phyloP scores from a whole-genome alignment of 1,284 basidiomycete species.

The Leccinum colubrinum region DNA sequence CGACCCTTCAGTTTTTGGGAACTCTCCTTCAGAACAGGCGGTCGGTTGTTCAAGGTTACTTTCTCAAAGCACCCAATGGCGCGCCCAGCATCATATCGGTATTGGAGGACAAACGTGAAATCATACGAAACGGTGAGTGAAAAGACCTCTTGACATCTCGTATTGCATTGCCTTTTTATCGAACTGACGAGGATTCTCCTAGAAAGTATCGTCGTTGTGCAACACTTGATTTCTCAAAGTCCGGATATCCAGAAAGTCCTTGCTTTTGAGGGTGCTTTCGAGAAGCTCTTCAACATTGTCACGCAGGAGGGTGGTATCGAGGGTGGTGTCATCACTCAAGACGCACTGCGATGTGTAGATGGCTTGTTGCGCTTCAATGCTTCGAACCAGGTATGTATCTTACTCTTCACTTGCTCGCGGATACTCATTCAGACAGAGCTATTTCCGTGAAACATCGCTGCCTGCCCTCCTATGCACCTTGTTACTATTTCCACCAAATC shows the following conservation, averaged over 20 bases:
- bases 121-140: constrained; percentile 75
- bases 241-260: constrained; percentile 96
- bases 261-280: constrained; percentile 96
- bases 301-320: constrained; percentile 89
- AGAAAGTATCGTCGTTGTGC: constrained; percentile 85
- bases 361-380: constrained; percentile 88
- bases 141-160: not conserved
- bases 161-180: not conserved
- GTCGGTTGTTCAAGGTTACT: constrained; percentile 82
- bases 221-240: constrained; percentile 81
- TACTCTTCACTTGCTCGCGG: not conserved
- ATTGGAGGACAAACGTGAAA: constrained; percentile 80
- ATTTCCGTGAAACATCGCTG: constrained; percentile 91
- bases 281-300: constrained; percentile 91
- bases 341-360: constrained; percentile 85
- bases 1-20: constrained; percentile 82
- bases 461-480: constrained; percentile 81
- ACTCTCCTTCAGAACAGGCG: constrained; percentile 80
- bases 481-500: constrained; percentile 80
- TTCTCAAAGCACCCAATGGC: constrained; percentile 81
- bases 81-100: constrained; percentile 69
- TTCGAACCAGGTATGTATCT: constrained; percentile 81
- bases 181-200: constrained; percentile 25
- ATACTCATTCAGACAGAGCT: constrained; percentile 61
- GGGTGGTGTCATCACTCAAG: constrained; percentile 85